Evolutionary conservation across 306 rosid species (phyloP).

Genomic region (Lathyrus tuberosus): DNA sequence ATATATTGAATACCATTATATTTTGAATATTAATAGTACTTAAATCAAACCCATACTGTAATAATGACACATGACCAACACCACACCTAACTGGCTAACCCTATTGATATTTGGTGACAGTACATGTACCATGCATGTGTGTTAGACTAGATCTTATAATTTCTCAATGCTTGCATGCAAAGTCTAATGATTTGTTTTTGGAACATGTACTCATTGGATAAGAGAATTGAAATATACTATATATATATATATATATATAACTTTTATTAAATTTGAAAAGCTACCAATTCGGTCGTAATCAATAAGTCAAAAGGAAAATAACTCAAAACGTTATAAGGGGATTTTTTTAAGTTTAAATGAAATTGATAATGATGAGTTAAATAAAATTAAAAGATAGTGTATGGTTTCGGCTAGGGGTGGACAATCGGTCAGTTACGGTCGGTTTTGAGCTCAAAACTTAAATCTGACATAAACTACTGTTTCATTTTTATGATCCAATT

Average conservation of each 20-base stretch:
- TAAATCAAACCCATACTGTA: conserved; percentile 35
- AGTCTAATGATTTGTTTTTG: conserved; percentile 40
- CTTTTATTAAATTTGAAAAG: not conserved
- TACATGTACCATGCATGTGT: conserved; percentile 21
- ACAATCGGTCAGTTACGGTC: too few relatives aligned
- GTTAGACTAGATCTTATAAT: too few relatives aligned
- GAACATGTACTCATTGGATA: not conserved
- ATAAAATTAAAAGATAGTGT: too few relatives aligned
- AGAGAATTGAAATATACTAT: not conserved
- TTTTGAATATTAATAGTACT: conserved; percentile 28
- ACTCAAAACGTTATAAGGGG: not conserved
- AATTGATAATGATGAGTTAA: not conserved
- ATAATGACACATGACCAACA: conserved; percentile 41
- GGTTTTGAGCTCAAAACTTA: too few relatives aligned
- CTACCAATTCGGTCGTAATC: not conserved
- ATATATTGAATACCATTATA: too few relatives aligned
- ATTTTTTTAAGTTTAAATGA: not conserved
- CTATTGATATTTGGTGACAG: conserved; percentile 12
- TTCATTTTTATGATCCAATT: too few relatives aligned
- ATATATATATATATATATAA: too few relatives aligned
- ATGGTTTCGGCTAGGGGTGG: too few relatives aligned
- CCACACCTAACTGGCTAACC: conserved; percentile 39
- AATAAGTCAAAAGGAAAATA: not conserved
- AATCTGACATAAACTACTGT: too few relatives aligned
- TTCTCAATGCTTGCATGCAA: too few relatives aligned